These are phyloP conservation scores for Thozetella sp. DNA, from an alignment of 495 filamentous ascomycete species.

Conservation along the genomic window DNA sequence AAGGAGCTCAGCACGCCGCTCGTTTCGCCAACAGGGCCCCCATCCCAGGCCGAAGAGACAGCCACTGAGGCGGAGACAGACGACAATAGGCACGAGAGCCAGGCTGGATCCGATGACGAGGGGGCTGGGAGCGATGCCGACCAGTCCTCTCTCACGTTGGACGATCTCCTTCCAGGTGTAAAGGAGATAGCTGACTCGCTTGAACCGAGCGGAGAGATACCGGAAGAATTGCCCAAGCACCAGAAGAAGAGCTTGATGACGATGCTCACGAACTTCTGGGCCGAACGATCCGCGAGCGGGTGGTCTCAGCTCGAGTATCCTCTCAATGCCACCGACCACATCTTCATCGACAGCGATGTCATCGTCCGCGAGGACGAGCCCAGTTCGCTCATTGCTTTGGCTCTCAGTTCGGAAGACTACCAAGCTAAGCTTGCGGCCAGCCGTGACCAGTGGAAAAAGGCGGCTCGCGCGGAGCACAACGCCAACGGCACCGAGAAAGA, in stretches of 20 bases:
- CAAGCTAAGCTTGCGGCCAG: constrained; percentile 74
- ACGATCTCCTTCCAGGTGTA: constrained; percentile 57
- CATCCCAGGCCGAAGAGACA: constrained; percentile 35
- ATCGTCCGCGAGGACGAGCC: constrained; percentile 98
- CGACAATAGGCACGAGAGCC: constrained; percentile 49
- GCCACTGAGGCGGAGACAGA: constrained; percentile 51
- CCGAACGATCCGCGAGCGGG: constrained; percentile 92
- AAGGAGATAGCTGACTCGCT: constrained; percentile 63
- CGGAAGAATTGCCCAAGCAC: constrained; percentile 83
- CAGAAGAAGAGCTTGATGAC: constrained; percentile 91
- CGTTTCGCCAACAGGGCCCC: constrained; percentile 15
- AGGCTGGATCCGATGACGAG: constrained; percentile 68
- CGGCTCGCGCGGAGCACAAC: constrained; percentile 25
- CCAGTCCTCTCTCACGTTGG: constrained; percentile 46
- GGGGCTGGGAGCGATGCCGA: constrained; percentile 74
- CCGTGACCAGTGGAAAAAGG: constrained; percentile 53
- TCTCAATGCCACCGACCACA: constrained; percentile 83
- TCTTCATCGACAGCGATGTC: constrained; percentile 97
- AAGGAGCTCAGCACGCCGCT: constrained; percentile 24
- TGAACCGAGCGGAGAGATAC: constrained; percentile 63
- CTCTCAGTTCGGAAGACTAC: constrained; percentile 84
- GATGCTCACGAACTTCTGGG: constrained; percentile 97
- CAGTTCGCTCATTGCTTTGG: constrained; percentile 93
- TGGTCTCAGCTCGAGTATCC: constrained; percentile 97
- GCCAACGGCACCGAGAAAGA: constrained; percentile 30